Base-by-base conservation (phyloP, 306 rosid genomes). In the Citrullus amarus region DNA sequence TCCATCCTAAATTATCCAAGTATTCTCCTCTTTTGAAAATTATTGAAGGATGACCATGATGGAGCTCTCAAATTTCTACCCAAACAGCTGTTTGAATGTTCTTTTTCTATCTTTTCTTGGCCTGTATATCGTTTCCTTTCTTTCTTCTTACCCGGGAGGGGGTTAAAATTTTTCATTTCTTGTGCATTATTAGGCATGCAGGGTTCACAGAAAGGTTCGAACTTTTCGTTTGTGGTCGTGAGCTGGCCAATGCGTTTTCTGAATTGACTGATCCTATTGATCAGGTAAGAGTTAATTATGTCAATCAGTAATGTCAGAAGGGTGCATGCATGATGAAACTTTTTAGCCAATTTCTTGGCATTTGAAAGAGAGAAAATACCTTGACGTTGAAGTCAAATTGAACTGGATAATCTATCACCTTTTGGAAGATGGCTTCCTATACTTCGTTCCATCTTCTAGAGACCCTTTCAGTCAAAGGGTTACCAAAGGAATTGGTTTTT, bases 161-260 rank as follows among this genome's bases (percentile, higher is more conserved):
- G 53, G 8, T 38, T 67, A 39, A 67, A 22, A 30, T 50, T 80
- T 81, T 80, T 84, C 56, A 79, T 80, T 76, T 82, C 61, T 81
- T 78, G 78, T 75, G 41, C 38, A 32, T 62, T 41, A 79, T 75
- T 78, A 94, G 98, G 82, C 89, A 83, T 83, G 78, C 86, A 76
- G 97, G 96, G 80, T 83, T 95, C 86, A 95, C 97, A 0, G 98
- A 95, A 85, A 87, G 98, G 63, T 92, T 95, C 84, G 98, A 95
- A 83, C 97, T 95, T 82, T 92, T 90, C 84, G 85, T 95, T 75
- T 95, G 98, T 80, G 98, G 98, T 46, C 97, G 98, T 80, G 98
- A 95, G 88, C 81, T 95, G 86, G 97, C 91, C 79, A 95, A 92
- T 84, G 98, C 98, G 54, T 95, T 95, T 88, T 95, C 98, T 4